These are phyloP conservation scores for Corylus heterophylla DNA, from an alignment of 306 rosid species.

Conservation along the genomic window DNA sequence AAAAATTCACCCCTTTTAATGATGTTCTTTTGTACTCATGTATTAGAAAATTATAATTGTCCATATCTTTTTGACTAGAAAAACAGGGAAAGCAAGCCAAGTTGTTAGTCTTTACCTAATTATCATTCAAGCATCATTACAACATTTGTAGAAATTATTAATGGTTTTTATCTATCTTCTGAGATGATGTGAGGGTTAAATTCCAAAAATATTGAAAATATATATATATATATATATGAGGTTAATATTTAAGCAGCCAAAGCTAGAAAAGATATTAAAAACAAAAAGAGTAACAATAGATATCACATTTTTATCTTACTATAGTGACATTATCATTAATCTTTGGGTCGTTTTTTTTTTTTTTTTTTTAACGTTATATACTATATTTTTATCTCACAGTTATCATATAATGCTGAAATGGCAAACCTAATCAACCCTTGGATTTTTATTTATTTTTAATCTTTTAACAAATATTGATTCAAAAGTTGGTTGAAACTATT, in stretches of 20 bases:
- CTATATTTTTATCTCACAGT: no score
- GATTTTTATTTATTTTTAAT: no score
- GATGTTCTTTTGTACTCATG: constrained; percentile 33
- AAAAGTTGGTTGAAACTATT: no score
- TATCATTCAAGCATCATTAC: background rate
- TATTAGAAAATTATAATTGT: constrained; percentile 9
- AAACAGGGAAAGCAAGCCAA: background rate
- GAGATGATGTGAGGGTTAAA: no score
- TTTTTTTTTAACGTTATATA: no score
- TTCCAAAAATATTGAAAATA: no score
- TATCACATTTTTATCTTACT: background rate
- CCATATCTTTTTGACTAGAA: constrained; percentile 28
- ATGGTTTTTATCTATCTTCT: background rate
- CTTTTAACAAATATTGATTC: no score
- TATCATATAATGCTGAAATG: no score
- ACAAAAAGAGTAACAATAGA: background rate
- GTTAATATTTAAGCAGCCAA: background rate
- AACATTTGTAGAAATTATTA: background rate
- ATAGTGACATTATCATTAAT: no score
- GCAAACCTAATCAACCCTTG: no score
- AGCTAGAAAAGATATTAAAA: background rate
- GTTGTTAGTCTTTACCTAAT: background rate
- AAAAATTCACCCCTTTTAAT: constrained; percentile 10
- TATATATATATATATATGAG: no score
- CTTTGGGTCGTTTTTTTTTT: no score